Conservation (phyloP, 176 grass and related monocot genomes). For the Eragrostis nindensis region DNA sequence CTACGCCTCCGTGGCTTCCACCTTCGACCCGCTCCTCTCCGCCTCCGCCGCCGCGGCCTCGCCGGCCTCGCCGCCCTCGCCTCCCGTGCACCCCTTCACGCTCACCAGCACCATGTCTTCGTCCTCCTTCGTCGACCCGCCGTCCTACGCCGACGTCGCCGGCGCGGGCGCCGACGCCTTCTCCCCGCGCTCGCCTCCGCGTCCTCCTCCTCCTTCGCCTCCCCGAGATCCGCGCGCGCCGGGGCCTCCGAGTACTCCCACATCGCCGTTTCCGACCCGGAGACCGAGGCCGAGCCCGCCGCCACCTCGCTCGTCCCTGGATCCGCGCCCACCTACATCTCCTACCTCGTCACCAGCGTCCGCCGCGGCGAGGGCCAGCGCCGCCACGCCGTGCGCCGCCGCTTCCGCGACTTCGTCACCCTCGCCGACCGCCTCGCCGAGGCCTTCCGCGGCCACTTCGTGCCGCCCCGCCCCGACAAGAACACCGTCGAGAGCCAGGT, state of each 20-base stretch:
- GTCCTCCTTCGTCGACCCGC: slow-evolving; percentile 86
- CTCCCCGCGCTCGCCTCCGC: slow-evolving; percentile 51
- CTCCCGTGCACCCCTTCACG: slow-evolving; percentile 26
- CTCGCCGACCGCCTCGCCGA: slow-evolving; percentile 92
- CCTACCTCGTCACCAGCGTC: slow-evolving; percentile 76
- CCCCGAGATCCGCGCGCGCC: slow-evolving; percentile 62
- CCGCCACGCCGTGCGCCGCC: slow-evolving; percentile 68
- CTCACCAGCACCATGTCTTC: slow-evolving; percentile 56
- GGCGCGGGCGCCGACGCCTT: slow-evolving; percentile 52
- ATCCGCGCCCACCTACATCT: slow-evolving; percentile 72
- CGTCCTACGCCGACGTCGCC: slow-evolving; percentile 88
- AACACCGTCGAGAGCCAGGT: slow-evolving; percentile 94
- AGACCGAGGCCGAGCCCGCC: slow-evolving; percentile 62
- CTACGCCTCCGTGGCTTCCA: slow-evolving; percentile 47
- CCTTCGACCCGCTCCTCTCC: slow-evolving; percentile 49
- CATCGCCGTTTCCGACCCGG: slow-evolving; percentile 79
- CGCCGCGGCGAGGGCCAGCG: slow-evolving; percentile 42
- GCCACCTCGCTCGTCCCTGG: slow-evolving; percentile 73
- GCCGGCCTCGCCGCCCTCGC: slow-evolving; percentile 35
- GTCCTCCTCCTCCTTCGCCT: slow-evolving; percentile 41
- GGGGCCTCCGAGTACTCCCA: slow-evolving; percentile 59
- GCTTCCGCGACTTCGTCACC: slow-evolving; percentile 95
- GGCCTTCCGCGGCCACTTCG: slow-evolving; percentile 77
- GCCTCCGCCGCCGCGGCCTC: slow-evolving; percentile 41
- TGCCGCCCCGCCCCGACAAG: slow-evolving; percentile 92